Evolutionary conservation across 2,329 filamentous ascomycete species (phyloP).

Genomic region (Xylariomycetidae sp.): DNA sequence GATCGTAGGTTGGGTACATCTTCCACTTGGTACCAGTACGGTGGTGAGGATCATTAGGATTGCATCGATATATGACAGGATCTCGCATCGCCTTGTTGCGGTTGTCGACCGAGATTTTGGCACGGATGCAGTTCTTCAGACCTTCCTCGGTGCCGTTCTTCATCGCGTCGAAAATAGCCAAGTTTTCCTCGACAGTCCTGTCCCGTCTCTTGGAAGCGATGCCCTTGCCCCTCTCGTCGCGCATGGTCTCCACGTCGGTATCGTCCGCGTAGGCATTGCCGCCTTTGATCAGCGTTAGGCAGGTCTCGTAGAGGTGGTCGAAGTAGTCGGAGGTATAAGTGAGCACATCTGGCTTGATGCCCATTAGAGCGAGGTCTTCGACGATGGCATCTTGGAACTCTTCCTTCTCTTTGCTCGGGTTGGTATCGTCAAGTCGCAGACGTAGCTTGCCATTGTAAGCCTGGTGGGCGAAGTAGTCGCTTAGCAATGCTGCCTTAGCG

Average conservation of each 20-base stretch:
- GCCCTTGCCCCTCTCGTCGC: slow-evolving; percentile 76
- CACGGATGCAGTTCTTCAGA: slow-evolving; percentile 82
- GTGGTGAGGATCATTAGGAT: slow-evolving; percentile 63
- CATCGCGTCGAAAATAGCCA: slow-evolving; percentile 90
- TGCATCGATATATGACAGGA: slow-evolving; percentile 96
- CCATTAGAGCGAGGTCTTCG: slow-evolving; percentile 86
- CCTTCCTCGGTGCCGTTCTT: slow-evolving; percentile 78
- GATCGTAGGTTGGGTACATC: slow-evolving; percentile 84
- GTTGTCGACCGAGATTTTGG: slow-evolving; percentile 87
- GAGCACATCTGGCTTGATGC: slow-evolving; percentile 80
- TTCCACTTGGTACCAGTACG: slow-evolving; percentile 77
- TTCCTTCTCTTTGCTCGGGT: slow-evolving; percentile 94
- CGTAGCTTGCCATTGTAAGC: slow-evolving; percentile 88
- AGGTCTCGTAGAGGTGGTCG: slow-evolving; percentile 82
- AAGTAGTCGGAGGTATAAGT: slow-evolving; percentile 97
- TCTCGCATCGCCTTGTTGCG: slow-evolving; percentile 95
- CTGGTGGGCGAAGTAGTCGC: slow-evolving; percentile 94
- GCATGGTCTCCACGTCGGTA: slow-evolving; percentile 85
- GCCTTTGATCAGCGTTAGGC: slow-evolving; percentile 76
- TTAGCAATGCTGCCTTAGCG: slow-evolving; percentile 87
- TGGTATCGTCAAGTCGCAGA: slow-evolving; percentile 94
- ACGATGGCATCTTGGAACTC: slow-evolving; percentile 94
- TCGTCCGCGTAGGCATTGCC: slow-evolving; percentile 94
- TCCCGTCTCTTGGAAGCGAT: slow-evolving; percentile 79
- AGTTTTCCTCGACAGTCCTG: slow-evolving; percentile 72